phyloP scores from a whole-genome alignment of 2,329 filamentous ascomycete genomes.

The Beauveria australis region DNA sequence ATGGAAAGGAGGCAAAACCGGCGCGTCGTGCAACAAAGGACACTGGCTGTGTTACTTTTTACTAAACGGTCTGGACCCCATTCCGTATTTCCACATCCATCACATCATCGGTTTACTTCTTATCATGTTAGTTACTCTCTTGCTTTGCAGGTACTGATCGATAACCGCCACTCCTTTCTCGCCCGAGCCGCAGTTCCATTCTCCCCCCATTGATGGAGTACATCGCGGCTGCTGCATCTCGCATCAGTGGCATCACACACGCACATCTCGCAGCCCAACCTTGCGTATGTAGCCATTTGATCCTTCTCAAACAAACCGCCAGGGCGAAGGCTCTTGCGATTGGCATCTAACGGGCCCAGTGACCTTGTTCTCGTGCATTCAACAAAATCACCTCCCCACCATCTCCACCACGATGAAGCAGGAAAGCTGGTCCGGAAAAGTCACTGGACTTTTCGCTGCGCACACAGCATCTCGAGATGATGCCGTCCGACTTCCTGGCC shows the following conservation, averaged over 20 bases:
- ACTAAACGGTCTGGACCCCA: neutral
- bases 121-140: no score
- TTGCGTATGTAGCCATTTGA: neutral
- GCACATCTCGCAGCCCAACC: constrained; percentile 2
- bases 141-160: neutral
- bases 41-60: neutral
- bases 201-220: neutral
- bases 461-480: no score
- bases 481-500: no score
- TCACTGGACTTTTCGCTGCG: neutral
- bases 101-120: no score
- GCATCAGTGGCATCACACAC: neutral
- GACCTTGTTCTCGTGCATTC: constrained; percentile 1
- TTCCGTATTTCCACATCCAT: neutral
- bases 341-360: neutral
- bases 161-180: neutral
- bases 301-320: neutral
- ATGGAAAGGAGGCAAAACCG: no score
- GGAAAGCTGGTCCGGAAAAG: neutral
- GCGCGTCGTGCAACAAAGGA: neutral
- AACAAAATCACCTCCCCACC: neutral
- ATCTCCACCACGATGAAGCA: neutral
- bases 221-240: neutral
- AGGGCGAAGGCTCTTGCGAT: neutral
- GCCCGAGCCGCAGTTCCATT: neutral